Evolutionary conservation across 768 basidiomycete species (phyloP), one percentile per base, ranked within the genome.

Genomic region (Hemileccinum rubropunctum): DNA sequence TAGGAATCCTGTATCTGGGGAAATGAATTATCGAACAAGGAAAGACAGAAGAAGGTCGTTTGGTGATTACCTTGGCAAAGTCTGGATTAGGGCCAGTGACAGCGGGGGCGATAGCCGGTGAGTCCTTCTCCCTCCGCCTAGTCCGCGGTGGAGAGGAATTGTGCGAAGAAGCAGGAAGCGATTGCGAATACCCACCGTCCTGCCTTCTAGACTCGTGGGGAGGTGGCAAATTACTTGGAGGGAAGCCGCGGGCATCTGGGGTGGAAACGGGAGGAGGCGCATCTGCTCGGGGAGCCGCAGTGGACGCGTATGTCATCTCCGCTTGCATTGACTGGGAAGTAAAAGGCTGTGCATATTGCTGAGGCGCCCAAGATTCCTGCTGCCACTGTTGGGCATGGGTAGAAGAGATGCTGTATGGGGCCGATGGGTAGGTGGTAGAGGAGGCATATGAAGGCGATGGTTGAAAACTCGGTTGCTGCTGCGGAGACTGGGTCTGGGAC

Each of bases 1-100:
- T 77, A 77, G 21, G 75, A 76, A 17, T 77, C 75, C 47, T 69
- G 56, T 49, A 77, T 64, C 76, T 77, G 49, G 34, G 48, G 51
- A 28, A 50, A 48, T 42, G 40, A 40, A 50, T 17, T 34, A 45
- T 61, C 45, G 44, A 20, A 51, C 45, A 57, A 50, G 23, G 42
- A 45, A 48, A 54, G 30, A 36, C 23, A 23, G 23, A 26, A 51
- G 36, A 47, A 32, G 6, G 20, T 45, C 11, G 11, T 28, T 23
- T 39, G 38, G 32, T 36, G 46, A 58, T 56, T 57, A 72, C 76
- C 71, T 76, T 77, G 35, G 54, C 45, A 55, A 75, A 77, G 57
- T 77, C 76, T 15, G 77, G 58, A 10, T 65, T 58, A 40, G 67
- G 56, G 48, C 60, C 56, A 42, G 62, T 47, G 21, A 60, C 52